Percentiles rank a stretch among this genome's conserved stretches.
These are phyloP conservation scores for Paecilomyces fulvus DNA, from an alignment of 2,329 filamentous ascomycete genomes.

Conservation along the genomic window DNA sequence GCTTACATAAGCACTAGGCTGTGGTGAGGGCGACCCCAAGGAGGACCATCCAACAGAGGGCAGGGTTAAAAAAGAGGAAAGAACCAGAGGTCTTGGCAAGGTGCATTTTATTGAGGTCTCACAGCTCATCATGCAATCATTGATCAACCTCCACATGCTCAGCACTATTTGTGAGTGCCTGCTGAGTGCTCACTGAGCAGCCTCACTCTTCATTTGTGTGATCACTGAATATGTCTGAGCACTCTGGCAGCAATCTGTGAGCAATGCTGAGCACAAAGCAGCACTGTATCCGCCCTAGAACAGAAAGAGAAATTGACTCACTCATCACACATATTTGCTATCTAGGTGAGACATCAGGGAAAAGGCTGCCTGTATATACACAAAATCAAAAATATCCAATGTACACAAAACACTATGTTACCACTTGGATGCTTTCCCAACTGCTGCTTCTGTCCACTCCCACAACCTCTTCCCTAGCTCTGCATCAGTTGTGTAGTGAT, in stretches of 20 bases:
- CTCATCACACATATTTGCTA: background rate
- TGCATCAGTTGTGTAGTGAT: constrained; percentile 21
- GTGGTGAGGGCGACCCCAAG: no score
- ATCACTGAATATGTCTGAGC: background rate
- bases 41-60: no score
- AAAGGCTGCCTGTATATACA: background rate
- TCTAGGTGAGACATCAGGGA: background rate
- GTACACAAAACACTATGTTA: background rate
- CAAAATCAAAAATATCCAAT: background rate
- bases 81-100: no score
- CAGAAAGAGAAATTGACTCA: background rate
- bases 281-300: background rate
- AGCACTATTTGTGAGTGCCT: no score
- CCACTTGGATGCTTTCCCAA: background rate
- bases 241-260: background rate
- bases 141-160: no score
- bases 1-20: no score
- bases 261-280: background rate
- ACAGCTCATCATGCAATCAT: no score
- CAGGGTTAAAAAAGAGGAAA: no score
- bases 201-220: no score
- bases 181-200: no score
- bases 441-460: constrained; percentile 37
- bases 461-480: constrained; percentile 29
- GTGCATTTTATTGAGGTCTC: no score